These are phyloP conservation scores for Colletotrichum higginsianum DNA, from an alignment of 2,329 filamentous ascomycete genomes.

Conservation along the genomic window DNA sequence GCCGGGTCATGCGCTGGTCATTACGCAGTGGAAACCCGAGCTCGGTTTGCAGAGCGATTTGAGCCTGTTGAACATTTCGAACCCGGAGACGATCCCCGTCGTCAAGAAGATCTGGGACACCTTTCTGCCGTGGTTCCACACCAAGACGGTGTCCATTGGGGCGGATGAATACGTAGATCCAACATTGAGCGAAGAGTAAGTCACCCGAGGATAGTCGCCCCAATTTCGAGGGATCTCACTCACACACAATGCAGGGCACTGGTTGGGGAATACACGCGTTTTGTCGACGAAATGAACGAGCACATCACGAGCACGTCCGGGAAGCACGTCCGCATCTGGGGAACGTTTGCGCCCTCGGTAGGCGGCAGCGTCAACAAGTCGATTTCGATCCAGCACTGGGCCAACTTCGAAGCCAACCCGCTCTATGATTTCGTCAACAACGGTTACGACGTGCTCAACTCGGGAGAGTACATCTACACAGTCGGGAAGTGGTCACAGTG, in stretches of 20 bases:
- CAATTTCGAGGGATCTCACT: background rate
- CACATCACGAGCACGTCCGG: constrained; percentile 59
- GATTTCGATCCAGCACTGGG: constrained; percentile 56
- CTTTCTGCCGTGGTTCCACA: constrained; percentile 69
- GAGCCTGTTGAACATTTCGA: constrained; percentile 60
- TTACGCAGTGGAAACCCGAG: constrained; percentile 73
- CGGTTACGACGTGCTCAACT: constrained; percentile 47
- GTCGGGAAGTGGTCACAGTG: constrained; percentile 45
- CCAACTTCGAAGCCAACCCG: constrained; percentile 44
- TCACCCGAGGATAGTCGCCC: background rate
- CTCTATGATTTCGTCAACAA: constrained; percentile 44
- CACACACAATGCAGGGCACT: constrained; percentile 43
- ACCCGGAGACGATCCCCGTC: constrained; percentile 67
- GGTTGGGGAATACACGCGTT: constrained; percentile 65
- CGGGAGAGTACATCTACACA: constrained; percentile 46
- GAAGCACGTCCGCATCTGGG: constrained; percentile 60
- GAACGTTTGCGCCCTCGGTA: constrained; percentile 52
- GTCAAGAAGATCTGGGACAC: constrained; percentile 67
- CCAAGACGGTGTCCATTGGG: constrained; percentile 68
- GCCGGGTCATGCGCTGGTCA: constrained; percentile 69
- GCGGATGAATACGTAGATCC: constrained; percentile 68
- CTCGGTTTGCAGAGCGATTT: constrained; percentile 62
- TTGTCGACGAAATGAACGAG: constrained; percentile 60
- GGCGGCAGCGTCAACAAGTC: constrained; percentile 39
- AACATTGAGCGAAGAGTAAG: constrained; percentile 47